phyloP scores from a whole-genome alignment of 192 early-diverging fungal species.

The Backusella luteola region DNA sequence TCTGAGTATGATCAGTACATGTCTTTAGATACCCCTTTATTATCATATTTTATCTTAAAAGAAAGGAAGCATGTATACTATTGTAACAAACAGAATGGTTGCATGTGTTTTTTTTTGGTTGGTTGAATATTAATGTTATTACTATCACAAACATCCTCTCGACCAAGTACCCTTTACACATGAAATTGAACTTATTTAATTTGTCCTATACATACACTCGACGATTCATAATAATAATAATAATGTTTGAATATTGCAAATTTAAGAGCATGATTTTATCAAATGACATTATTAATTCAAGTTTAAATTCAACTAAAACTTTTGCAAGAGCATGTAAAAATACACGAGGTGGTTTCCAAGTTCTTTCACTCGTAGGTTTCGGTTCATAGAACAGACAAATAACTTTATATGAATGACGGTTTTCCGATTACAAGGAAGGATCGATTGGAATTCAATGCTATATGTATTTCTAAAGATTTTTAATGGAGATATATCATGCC shows the following conservation, averaged over 20 bases:
- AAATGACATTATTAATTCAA: not conserved
- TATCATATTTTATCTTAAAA: too few relatives aligned
- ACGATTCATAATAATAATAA: not conserved
- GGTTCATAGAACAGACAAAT: not conserved
- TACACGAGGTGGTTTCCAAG: not conserved
- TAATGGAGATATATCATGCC: not conserved
- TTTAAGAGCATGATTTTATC: not conserved
- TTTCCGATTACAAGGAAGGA: too few relatives aligned
- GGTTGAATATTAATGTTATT: not conserved
- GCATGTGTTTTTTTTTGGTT: not conserved
- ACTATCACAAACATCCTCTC: not conserved
- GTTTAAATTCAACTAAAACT: not conserved
- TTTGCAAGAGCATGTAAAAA: not conserved
- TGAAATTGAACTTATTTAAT: not conserved
- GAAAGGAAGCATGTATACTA: not conserved
- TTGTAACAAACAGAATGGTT: not conserved
- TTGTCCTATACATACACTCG: not conserved
- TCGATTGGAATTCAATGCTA: too few relatives aligned
- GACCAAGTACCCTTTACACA: not conserved
- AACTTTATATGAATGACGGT: too few relatives aligned
- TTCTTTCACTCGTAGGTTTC: not conserved
- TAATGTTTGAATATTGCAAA: not conserved
- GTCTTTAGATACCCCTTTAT: not conserved
- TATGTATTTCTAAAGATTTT: not conserved
- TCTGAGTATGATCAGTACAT: not conserved